Percentiles rank a stretch among this genome's conserved stretches.
phyloP scores from a whole-genome alignment of 108 stramenopile genomes.

The Bacterosira constricta region DNA sequence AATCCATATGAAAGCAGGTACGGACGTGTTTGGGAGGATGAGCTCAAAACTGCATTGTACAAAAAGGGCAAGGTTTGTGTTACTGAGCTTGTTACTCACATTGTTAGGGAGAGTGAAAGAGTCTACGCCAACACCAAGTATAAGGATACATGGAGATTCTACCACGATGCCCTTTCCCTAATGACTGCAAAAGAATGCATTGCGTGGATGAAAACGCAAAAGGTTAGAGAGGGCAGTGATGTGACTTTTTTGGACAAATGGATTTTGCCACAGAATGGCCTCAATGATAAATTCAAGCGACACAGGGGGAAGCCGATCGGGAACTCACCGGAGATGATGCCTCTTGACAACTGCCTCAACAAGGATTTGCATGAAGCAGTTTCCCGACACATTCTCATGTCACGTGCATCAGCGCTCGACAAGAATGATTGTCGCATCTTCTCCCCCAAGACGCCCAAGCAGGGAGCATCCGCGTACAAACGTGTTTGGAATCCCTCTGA shows the following conservation, averaged over 20 bases:
- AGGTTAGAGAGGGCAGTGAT: background rate
- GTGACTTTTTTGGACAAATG: background rate
- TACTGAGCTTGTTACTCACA: conserved; percentile 13
- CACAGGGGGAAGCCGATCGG: background rate
- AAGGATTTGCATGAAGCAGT: conserved; percentile 14
- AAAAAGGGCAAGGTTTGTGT: too few relatives aligned
- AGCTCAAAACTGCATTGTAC: background rate
- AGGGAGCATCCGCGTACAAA: background rate
- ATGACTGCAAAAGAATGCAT: conserved; percentile 6
- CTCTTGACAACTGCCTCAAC: conserved; percentile 7
- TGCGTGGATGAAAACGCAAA: conserved; percentile 9
- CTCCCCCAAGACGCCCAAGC: conserved; percentile 8
- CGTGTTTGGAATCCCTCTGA: background rate
- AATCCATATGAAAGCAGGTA: background rate
- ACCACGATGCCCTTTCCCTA: conserved; percentile 16
- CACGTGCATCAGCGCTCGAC: background rate
- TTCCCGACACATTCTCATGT: background rate
- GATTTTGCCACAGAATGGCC: conserved; percentile 8
- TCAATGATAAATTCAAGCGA: background rate
- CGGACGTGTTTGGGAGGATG: background rate
- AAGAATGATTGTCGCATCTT: conserved; percentile 1
- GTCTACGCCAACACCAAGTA: background rate
- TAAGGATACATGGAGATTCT: conserved; percentile 2
- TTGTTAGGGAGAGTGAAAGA: background rate
- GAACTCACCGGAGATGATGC: conserved; percentile 25